Evolutionary conservation across 805 yeast genomes (phyloP), one percentile per base, ranked within the genome.

Genomic region (Candida cerambycidarum): DNA sequence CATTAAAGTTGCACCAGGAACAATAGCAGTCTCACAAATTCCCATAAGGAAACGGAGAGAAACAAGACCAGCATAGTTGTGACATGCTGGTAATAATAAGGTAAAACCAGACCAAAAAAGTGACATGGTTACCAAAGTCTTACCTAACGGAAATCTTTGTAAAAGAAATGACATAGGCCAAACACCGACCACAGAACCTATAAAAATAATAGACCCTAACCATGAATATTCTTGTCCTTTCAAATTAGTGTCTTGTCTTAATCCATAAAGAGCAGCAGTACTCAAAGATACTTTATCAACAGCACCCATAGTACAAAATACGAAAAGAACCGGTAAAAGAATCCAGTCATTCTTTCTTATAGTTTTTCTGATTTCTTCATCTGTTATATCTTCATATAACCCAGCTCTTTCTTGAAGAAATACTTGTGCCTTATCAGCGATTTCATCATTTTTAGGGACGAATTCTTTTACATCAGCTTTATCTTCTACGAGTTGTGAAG

Each of bases 21-120:
- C 56, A 42, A 52, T 48, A 29, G 50, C 54, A 30, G 54, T 45
- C 51, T 69, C 75, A 39, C 57, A 51, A 9, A 67, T 34, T 16
- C 69, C 61, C 54, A 52, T 44, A 2, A 56, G 23, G 31, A 56
- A 46, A 30, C 59, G 23, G 23, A 21, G 23, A 21, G 23, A 6
- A 21, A 42, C n/a, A 54, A 28, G 8, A 39, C 53, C 15, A 54
- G 40, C 11, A 56, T 39, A 5, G 50, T 46, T 10, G 43, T 42
- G 25, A 32, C 56, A 48, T 8, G 48, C 56, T 27, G 36, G 41
- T 35, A 44, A 31, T 15, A 48, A 41, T 30, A 53, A 41, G 1
- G 55, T 48, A 31, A 51, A 38, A 2, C 30, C 17, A 8, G 57
- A 44, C 57, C 58, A 52, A 10, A 23, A 11, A 18, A 46, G 18